These are phyloP conservation scores for Glycine soja DNA, from an alignment of 306 rosid species.

Conservation along the genomic window DNA sequence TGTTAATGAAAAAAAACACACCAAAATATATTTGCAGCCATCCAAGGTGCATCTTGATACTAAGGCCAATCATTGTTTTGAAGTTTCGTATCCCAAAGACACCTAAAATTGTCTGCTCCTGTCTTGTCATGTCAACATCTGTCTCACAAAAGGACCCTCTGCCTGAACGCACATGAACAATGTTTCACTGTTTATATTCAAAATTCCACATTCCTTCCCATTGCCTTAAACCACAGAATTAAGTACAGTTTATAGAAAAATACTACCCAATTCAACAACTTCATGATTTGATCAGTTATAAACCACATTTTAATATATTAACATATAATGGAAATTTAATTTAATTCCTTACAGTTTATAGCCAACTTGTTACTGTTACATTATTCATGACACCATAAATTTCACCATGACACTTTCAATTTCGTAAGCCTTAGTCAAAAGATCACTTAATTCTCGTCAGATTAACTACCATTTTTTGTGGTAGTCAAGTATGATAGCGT, in stretches of 20 bases:
- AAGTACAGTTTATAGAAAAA: background rate
- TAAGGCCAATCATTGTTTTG: conserved; percentile 30
- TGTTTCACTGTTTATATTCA: background rate
- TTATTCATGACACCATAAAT: background rate
- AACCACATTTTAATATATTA: background rate
- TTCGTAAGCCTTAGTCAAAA: background rate
- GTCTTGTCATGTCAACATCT: conserved; percentile 39
- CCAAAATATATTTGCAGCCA: background rate
- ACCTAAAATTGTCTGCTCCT: conserved; percentile 35
- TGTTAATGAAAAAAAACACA: background rate
- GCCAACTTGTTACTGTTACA: background rate
- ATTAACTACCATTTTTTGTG: background rate
- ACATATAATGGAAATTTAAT: background rate
- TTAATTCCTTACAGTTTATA: background rate
- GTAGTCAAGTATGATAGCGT: background rate
- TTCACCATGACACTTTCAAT: background rate
- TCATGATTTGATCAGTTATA: background rate
- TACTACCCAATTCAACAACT: background rate
- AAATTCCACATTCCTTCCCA: background rate
- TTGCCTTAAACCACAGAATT: background rate
- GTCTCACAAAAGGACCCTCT: conserved; percentile 20
- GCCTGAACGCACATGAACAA: background rate
- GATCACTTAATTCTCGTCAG: background rate
- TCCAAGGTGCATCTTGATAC: conserved; percentile 10
- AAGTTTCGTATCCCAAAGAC: conserved; percentile 39